Conservation (phyloP, 345 rosid species). For the Gossypium stocksii region DNA sequence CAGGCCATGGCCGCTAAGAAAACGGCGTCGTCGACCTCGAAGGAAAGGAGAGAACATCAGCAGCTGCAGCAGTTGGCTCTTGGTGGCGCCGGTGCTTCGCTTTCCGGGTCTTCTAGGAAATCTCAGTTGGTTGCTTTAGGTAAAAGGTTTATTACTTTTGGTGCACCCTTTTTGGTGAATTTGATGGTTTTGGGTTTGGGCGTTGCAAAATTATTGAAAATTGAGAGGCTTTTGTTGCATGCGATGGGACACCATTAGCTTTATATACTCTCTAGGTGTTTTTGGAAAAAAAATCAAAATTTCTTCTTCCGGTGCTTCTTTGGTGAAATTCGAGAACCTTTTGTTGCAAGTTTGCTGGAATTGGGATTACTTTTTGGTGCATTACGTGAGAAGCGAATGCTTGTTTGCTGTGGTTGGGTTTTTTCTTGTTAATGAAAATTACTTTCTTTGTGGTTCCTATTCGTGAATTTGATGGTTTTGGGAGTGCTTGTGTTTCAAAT, state of each 20-base stretch:
- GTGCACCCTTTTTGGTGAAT: neutral
- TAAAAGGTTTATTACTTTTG: neutral
- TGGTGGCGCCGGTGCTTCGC: constrained; percentile 23
- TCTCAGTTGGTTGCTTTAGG: constrained; percentile 36
- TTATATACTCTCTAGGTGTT: neutral
- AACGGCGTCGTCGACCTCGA: constrained; percentile 49
- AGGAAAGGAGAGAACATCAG: constrained; percentile 41
- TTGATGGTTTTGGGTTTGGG: neutral
- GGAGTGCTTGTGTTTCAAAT: neutral
- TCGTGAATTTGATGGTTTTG: constrained; percentile 1
- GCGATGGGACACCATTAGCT: neutral
- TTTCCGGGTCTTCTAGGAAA: constrained; percentile 34
- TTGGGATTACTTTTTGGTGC: neutral
- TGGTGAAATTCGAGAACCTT: neutral
- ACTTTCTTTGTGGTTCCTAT: neutral
- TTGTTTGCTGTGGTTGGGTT: neutral
- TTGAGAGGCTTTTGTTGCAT: neutral
- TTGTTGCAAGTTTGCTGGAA: constrained; percentile 2
- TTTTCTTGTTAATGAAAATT: neutral
- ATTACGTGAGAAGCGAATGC: neutral
- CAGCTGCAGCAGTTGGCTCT: constrained; percentile 19
- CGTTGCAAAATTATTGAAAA: neutral
- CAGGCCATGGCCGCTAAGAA: constrained; percentile 89
- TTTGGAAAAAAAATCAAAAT: no score
- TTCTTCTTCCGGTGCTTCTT: neutral